Percentiles rank a stretch among this genome's conserved stretches.
phyloP scores from a whole-genome alignment of 495 filamentous ascomycete species.

The Penicillium turbatum region DNA sequence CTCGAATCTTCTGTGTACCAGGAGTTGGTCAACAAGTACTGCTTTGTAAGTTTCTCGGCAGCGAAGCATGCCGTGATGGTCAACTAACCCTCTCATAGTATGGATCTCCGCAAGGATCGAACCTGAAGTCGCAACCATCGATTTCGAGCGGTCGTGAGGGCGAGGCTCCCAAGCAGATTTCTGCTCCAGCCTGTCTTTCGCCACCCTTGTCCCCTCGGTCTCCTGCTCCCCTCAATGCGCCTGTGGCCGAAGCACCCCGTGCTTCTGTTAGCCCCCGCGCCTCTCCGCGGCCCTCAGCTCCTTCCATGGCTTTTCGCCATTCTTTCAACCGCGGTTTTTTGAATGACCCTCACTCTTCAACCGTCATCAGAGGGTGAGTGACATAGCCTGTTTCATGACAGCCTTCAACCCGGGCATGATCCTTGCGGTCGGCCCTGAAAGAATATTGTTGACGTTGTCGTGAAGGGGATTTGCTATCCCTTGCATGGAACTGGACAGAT shows the following conservation, averaged over 20 bases:
- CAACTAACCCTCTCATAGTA: slow-evolving; percentile 37
- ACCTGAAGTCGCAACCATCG: slow-evolving; percentile 13
- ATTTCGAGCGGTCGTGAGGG: slow-evolving; percentile 12
- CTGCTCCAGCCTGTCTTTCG: slow-evolving; percentile 16
- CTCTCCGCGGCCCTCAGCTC: slow-evolving; percentile 32
- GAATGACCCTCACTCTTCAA: slow-evolving; percentile 41
- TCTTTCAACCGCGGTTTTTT: slow-evolving; percentile 41
- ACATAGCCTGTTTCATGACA: slow-evolving; percentile 15
- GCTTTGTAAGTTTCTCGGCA: slow-evolving; percentile 76
- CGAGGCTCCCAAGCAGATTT: slow-evolving; percentile 13
- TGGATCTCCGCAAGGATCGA: slow-evolving; percentile 36
- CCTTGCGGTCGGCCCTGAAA: slow-evolving; percentile 6
- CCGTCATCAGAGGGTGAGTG: slow-evolving; percentile 44
- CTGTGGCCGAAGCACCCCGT: slow-evolving; percentile 11
- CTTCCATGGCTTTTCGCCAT: slow-evolving; percentile 37
- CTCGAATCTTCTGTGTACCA: slow-evolving; percentile 83
- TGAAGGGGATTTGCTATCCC: slow-evolving; percentile 21
- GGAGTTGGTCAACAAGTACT: slow-evolving; percentile 95
- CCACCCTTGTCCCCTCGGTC: slow-evolving; percentile 26
- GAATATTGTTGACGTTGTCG: slow-evolving; percentile 20
- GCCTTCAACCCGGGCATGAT: slow-evolving; percentile 10
- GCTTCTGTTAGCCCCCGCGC: slow-evolving; percentile 21
- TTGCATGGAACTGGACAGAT: slow-evolving; percentile 13
- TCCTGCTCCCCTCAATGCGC: slow-evolving; percentile 18
- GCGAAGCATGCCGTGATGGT: slow-evolving; percentile 6